Evolutionary conservation across 345 rosid genomes (phyloP).

Genomic region (Noccaea bulbosa): DNA sequence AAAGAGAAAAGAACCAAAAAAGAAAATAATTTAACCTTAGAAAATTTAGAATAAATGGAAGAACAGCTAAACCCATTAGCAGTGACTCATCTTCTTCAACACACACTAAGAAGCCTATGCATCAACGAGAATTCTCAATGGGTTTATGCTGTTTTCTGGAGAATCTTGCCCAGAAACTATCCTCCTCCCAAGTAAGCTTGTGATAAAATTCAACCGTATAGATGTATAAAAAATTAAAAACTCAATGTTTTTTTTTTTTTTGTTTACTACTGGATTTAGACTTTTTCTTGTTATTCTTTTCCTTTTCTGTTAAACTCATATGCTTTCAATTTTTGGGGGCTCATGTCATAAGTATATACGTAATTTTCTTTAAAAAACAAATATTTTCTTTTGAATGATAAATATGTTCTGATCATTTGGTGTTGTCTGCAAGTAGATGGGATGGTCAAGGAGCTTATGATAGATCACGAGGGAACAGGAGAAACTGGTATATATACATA

Average conservation of each 20-base stretch:
- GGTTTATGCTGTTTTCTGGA: constrained; percentile 99
- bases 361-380: not conserved
- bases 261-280: not conserved
- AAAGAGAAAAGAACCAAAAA: constrained; percentile 19
- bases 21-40: constrained; percentile 8
- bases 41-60: constrained; percentile 57
- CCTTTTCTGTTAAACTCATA: not conserved
- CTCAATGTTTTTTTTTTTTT: not conserved
- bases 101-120: constrained; percentile 91
- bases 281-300: constrained; percentile 16
- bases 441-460: constrained; percentile 94
- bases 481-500: constrained; percentile 76
- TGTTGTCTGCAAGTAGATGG: constrained; percentile 60
- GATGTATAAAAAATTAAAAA: not conserved
- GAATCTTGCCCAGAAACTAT: constrained; percentile 97
- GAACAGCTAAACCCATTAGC: constrained; percentile 84
- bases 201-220: constrained; percentile 3
- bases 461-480: constrained; percentile 94
- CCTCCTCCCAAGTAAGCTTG: constrained; percentile 95
- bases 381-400: not conserved
- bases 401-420: constrained; percentile 14
- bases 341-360: not conserved
- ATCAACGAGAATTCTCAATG: constrained; percentile 86
- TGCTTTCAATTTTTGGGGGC: not conserved
- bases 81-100: constrained; percentile 96